phyloP scores from a whole-genome alignment of 139 green algal species.

The Micractinium sp. region DNA sequence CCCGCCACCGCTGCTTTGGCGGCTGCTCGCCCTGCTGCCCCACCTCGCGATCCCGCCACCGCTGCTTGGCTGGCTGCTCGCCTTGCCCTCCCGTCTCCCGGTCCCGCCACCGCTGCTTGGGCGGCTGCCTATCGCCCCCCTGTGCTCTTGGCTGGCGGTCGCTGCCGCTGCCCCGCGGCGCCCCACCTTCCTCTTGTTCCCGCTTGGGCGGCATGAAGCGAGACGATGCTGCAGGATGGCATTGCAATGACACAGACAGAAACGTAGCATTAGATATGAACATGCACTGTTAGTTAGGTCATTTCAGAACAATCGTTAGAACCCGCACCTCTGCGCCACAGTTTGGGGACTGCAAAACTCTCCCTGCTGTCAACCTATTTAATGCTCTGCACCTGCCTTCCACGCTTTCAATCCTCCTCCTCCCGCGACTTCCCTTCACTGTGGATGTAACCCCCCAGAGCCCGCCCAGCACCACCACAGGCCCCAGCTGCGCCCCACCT shows the following conservation, averaged over 20 bases:
- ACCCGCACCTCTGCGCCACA: too few relatives aligned
- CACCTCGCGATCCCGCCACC: neutral
- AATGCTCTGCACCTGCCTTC: too few relatives aligned
- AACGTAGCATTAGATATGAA: neutral
- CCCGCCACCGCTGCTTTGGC: neutral
- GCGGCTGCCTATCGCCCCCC: neutral
- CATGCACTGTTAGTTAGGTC: neutral
- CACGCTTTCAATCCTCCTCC: neutral
- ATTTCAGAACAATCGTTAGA: neutral
- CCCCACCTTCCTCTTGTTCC: neutral
- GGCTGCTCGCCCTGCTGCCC: neutral
- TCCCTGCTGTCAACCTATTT: neutral
- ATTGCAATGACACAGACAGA: neutral
- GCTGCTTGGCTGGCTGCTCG: neutral
- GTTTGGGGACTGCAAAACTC: neutral
- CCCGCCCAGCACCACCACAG: neutral
- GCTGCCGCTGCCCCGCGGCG: neutral
- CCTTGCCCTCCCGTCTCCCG: neutral
- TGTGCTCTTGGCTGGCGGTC: too few relatives aligned
- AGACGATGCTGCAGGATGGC: neutral
- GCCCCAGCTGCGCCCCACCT: neutral
- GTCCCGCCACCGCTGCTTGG: neutral
- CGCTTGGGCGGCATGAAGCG: conserved; percentile 9
- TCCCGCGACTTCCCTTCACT: neutral
- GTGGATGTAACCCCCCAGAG: neutral